Percentiles rank a stretch among this genome's conserved stretches.
Conservation (phyloP, 2,329 filamentous ascomycete species). For the Alternaria sp. region DNA sequence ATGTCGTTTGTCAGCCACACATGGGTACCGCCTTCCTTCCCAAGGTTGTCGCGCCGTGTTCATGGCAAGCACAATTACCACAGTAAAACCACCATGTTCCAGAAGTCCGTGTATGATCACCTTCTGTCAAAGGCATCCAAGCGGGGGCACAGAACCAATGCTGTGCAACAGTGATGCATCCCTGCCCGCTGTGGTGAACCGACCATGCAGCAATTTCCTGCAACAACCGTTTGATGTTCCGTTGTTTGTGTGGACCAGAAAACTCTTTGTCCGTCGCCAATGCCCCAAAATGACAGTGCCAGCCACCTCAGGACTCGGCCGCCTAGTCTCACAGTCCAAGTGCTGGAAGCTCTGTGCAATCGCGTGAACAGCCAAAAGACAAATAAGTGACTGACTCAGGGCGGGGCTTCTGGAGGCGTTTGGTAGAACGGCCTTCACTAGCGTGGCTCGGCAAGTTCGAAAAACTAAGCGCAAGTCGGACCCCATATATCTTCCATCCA, state of each 20-base stretch:
- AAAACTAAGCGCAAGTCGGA: conserved; percentile 21
- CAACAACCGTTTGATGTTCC: neutral
- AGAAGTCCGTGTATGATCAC: neutral
- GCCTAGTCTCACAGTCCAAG: neutral
- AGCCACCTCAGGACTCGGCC: neutral
- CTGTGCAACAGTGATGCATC: neutral
- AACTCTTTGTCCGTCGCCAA: conserved; percentile 7
- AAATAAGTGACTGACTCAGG: neutral
- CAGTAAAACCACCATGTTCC: neutral
- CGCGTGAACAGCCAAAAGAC: neutral
- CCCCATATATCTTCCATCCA: conserved; percentile 29
- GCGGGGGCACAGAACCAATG: neutral
- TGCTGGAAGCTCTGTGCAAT: neutral
- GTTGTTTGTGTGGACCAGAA: conserved; percentile 5
- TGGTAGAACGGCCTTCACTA: conserved; percentile 11
- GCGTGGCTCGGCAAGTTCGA: conserved; percentile 28
- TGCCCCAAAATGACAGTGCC: neutral
- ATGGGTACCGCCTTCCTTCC: neutral
- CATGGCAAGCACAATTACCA: neutral
- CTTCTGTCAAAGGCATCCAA: neutral
- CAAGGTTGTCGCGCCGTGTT: neutral
- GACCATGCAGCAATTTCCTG: neutral
- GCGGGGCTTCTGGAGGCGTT: conserved; percentile 13
- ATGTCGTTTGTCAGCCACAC: neutral
- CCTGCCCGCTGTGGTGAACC: neutral